These are phyloP conservation scores for Lizanozyma gosingica DNA, from an alignment of 1,139 yeast genomes.

Conservation along the genomic window DNA sequence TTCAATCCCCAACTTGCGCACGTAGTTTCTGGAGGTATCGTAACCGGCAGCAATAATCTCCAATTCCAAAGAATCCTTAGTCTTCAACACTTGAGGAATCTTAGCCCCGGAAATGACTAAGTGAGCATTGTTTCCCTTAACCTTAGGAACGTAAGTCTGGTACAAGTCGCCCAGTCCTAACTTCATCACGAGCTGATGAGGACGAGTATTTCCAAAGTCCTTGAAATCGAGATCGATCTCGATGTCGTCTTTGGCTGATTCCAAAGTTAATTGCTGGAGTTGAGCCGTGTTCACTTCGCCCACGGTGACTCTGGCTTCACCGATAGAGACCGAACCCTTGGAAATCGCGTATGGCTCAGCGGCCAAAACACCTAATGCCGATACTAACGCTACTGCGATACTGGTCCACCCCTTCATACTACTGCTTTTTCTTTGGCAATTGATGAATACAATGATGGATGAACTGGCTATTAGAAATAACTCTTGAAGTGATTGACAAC, in stretches of 20 bases:
- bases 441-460: too few relatives aligned
- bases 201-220: conserved; percentile 9
- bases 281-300: conserved; percentile 33
- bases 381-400: background rate
- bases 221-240: conserved; percentile 21
- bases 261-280: conserved; percentile 22
- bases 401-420: background rate
- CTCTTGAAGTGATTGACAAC: too few relatives aligned
- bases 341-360: conserved; percentile 12
- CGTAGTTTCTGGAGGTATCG: conserved; percentile 12
- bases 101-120: conserved; percentile 15
- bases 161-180: conserved; percentile 1
- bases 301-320: conserved; percentile 16
- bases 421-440: too few relatives aligned
- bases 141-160: conserved; percentile 1
- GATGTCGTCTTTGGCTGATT: conserved; percentile 24
- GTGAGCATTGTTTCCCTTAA: conserved; percentile 1
- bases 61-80: conserved; percentile 22
- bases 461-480: too few relatives aligned
- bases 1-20: conserved; percentile 23
- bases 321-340: conserved; percentile 22
- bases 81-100: conserved; percentile 26
- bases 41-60: conserved; percentile 24
- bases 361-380: conserved; percentile 11
- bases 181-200: conserved; percentile 7